phyloP scores from a whole-genome alignment of 306 rosid genomes.

The Betula pendula region DNA sequence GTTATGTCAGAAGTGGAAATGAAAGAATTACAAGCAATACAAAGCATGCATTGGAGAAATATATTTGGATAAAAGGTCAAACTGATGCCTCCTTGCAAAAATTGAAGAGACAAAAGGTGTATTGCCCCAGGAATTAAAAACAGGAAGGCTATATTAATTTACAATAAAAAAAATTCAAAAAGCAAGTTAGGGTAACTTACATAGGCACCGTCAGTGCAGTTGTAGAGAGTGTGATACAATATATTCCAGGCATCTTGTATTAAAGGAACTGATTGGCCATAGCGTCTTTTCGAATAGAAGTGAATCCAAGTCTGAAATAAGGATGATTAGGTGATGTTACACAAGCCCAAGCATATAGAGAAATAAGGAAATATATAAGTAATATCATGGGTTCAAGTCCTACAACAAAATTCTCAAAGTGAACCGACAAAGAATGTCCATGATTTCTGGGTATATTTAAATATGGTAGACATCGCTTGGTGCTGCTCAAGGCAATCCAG shows the following conservation, averaged over 20 bases:
- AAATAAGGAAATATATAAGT: background rate
- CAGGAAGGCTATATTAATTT: background rate
- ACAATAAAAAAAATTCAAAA: background rate
- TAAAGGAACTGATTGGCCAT: slow-evolving; percentile 64
- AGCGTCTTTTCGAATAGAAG: slow-evolving; percentile 69
- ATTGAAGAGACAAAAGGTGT: background rate
- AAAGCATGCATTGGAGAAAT: background rate
- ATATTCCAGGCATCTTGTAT: slow-evolving; percentile 77
- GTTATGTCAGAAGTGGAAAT: background rate
- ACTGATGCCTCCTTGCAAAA: background rate
- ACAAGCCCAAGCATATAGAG: background rate
- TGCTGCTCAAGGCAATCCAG: background rate
- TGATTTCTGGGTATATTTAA: background rate
- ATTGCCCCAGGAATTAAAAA: background rate
- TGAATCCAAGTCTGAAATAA: slow-evolving; percentile 75
- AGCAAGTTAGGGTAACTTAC: slow-evolving; percentile 47
- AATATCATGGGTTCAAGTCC: background rate
- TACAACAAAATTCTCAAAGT: background rate
- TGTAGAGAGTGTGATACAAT: slow-evolving; percentile 73
- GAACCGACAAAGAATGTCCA: background rate
- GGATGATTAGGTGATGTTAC: slow-evolving; percentile 7
- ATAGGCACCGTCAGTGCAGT: slow-evolving; percentile 88
- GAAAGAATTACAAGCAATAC: background rate
- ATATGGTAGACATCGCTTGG: background rate
- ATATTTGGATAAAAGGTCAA: background rate